Evolutionary conservation across 768 basidiomycete species (phyloP).

Genomic region (Phaffia tasmanica): DNA sequence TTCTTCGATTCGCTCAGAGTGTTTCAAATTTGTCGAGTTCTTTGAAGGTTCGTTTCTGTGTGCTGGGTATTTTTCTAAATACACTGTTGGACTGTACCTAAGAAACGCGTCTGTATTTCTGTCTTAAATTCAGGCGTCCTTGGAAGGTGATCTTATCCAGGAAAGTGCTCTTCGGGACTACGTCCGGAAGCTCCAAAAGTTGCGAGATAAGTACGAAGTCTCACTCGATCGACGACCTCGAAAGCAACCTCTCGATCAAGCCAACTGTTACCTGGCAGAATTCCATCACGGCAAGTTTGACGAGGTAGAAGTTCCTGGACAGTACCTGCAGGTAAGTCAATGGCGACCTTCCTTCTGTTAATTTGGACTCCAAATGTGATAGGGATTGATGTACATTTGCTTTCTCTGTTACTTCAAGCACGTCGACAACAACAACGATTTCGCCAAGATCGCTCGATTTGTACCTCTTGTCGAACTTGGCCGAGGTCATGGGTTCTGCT

Average conservation of each 20-base stretch:
- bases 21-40: neutral
- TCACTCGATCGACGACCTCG: slow-evolving; percentile 71
- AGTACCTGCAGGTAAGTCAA: slow-evolving; percentile 74
- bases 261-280: slow-evolving; percentile 88
- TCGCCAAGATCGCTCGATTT: slow-evolving; percentile 82
- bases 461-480: slow-evolving; percentile 81
- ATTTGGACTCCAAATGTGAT: too few relatives aligned
- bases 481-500: slow-evolving; percentile 71
- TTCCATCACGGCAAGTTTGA: slow-evolving; percentile 97
- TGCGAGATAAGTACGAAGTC: slow-evolving; percentile 83
- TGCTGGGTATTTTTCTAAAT: neutral
- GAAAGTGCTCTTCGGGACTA: slow-evolving; percentile 74
- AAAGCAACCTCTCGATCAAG: slow-evolving; percentile 67
- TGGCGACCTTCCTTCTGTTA: neutral
- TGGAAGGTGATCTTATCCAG: slow-evolving; percentile 78
- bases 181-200: slow-evolving; percentile 74
- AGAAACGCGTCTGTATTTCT: neutral
- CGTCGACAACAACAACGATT: slow-evolving; percentile 84
- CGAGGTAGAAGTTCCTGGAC: slow-evolving; percentile 96
- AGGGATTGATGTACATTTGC: neutral
- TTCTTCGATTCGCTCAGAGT: slow-evolving; percentile 31
- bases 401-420: slow-evolving; percentile 47
- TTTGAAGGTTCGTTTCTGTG: neutral
- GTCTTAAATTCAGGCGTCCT: slow-evolving; percentile 53
- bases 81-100: neutral